phyloP scores from a whole-genome alignment of 352 stramenopile genomes.

The Phytopythium litorale region DNA sequence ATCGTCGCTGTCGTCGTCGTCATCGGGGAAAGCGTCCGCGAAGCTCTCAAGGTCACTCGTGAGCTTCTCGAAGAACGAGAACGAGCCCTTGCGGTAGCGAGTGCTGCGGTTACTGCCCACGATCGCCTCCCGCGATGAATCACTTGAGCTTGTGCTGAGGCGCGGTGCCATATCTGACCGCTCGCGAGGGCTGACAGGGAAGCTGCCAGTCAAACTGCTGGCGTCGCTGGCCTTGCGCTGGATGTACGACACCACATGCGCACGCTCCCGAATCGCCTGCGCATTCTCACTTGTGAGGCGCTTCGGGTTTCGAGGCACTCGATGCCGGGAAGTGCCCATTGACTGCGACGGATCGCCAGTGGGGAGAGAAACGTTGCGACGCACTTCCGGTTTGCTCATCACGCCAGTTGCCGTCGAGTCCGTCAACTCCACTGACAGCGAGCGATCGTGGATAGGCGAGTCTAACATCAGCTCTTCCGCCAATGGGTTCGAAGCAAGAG shows the following conservation, averaged over 20 bases:
- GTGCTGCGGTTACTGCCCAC: conserved; percentile 37
- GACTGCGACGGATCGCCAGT: conserved; percentile 11
- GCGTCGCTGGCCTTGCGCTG: conserved; percentile 81
- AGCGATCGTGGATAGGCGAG: conserved; percentile 31
- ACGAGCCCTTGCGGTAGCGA: conserved; percentile 73
- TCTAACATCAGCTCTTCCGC: conserved; percentile 22
- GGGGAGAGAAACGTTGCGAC: conserved; percentile 37
- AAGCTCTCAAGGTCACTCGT: conserved; percentile 65
- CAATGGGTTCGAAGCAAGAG: neutral
- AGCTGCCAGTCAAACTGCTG: conserved; percentile 64
- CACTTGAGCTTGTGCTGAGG: conserved; percentile 66
- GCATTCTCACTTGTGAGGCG: conserved; percentile 36
- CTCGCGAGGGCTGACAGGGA: conserved; percentile 50
- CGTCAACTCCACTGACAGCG: conserved; percentile 26
- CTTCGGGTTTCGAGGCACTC: conserved; percentile 15
- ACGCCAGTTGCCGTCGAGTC: conserved; percentile 13
- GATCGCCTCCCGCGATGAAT: conserved; percentile 57
- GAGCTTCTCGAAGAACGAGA: conserved; percentile 87
- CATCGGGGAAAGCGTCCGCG: conserved; percentile 36
- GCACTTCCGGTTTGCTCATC: conserved; percentile 20
- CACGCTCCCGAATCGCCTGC: conserved; percentile 75
- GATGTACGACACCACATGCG: conserved; percentile 85
- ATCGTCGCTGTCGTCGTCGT: conserved; percentile 29
- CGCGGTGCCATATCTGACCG: conserved; percentile 24
- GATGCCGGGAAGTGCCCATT: neutral